phyloP scores from a whole-genome alignment of 345 rosid genomes.

The Gynandropsis gynandra region DNA sequence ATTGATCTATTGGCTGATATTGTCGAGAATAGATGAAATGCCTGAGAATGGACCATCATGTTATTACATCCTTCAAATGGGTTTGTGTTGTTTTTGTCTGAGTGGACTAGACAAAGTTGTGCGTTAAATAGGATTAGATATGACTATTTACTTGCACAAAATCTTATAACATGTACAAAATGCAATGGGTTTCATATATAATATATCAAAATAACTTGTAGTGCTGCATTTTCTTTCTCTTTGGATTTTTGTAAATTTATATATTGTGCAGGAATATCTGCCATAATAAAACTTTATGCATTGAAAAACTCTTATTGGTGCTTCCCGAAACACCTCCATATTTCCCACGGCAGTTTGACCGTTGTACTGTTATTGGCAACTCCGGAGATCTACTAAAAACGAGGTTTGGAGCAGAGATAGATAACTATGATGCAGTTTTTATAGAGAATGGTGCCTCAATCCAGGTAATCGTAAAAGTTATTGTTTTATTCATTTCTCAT shows the following conservation, averaged over 20 bases:
- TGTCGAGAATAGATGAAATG: too few species aligned
- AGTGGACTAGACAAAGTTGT: too few species aligned
- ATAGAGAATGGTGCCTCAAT: slow-evolving; percentile 94
- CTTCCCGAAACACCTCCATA: slow-evolving; percentile 85
- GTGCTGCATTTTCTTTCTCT: slow-evolving; percentile 7
- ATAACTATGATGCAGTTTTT: slow-evolving; percentile 69
- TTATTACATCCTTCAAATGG: too few species aligned
- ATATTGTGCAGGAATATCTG: slow-evolving; percentile 59
- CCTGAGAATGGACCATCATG: too few species aligned
- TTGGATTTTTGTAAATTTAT: slow-evolving; percentile 9
- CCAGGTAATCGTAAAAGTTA: slow-evolving; percentile 38
- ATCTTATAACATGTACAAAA: background rate
- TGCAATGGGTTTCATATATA: background rate
- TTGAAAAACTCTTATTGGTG: slow-evolving; percentile 79
- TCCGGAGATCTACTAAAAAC: slow-evolving; percentile 93
- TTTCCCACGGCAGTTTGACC: slow-evolving; percentile 66
- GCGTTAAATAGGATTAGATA: background rate
- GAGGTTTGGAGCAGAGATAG: slow-evolving; percentile 80
- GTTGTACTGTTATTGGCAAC: slow-evolving; percentile 96
- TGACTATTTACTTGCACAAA: background rate
- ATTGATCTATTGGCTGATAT: too few species aligned
- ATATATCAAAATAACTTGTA: background rate
- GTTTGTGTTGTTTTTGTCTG: too few species aligned
- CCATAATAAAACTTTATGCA: slow-evolving; percentile 64
- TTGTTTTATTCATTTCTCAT: slow-evolving; percentile 3